Evolutionary conservation across 805 yeast genomes (phyloP).

Genomic region (Kodamaea nitidulidarum): DNA sequence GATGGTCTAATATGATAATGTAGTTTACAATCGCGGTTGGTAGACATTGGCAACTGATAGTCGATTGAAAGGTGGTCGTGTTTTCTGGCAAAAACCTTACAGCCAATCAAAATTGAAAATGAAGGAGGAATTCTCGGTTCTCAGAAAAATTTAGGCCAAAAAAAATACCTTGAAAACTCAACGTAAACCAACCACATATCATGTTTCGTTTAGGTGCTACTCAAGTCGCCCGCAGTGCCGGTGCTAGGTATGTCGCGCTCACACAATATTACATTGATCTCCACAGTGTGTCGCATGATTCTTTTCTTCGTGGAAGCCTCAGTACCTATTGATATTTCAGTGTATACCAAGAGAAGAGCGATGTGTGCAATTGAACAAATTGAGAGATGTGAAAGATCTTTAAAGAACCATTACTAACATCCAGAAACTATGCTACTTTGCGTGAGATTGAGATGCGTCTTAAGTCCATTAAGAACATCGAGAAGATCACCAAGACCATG

Average conservation of each 20-base stretch:
- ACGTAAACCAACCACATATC: slow-evolving; percentile 9
- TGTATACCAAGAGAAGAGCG: no score
- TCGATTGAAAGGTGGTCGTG: no score
- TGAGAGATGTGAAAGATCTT: no score
- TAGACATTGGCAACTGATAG: no score
- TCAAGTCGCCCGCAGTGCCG: slow-evolving; percentile 47
- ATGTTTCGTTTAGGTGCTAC: slow-evolving; percentile 56
- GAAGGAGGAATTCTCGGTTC: slow-evolving; percentile 7
- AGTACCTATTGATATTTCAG: no score
- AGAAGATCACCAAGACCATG: slow-evolving; percentile 99
- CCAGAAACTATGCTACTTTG: slow-evolving; percentile 92
- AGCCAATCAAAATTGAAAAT: slow-evolving; percentile 9
- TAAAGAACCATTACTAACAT: slow-evolving; percentile 19
- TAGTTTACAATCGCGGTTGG: no score
- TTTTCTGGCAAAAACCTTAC: not conserved
- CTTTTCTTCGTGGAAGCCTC: no score
- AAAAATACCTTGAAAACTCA: slow-evolving; percentile 6
- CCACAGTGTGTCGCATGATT: no score
- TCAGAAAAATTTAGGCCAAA: slow-evolving; percentile 5
- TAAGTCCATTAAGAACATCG: slow-evolving; percentile 97
- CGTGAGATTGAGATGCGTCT: slow-evolving; percentile 98
- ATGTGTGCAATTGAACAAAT: not conserved
- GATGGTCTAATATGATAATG: no score
- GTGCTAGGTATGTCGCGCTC: slow-evolving; percentile 45
- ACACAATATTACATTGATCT: not conserved